Evolutionary conservation across 257 asterid species (phyloP).

Genomic region (Plantago elongata): DNA sequence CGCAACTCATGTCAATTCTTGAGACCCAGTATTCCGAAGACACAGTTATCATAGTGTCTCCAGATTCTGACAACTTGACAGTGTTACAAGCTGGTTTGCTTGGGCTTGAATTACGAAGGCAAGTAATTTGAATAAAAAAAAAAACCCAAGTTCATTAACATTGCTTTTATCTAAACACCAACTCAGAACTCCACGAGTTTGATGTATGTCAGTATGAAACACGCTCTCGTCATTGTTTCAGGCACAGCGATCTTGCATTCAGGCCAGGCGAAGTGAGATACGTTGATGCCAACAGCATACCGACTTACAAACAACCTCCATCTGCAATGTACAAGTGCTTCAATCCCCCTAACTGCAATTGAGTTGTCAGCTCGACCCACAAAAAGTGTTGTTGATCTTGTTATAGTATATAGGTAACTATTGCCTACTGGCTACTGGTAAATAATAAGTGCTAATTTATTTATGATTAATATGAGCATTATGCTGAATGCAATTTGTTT

Average conservation of each 20-base stretch:
- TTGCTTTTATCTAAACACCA: neutral
- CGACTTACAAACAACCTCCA: conserved; percentile 69
- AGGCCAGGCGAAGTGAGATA: conserved; percentile 81
- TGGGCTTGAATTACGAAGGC: conserved; percentile 83
- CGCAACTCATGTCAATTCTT: conserved; percentile 91
- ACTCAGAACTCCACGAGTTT: conserved; percentile 8
- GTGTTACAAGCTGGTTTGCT: conserved; percentile 79
- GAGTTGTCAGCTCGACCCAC: conserved; percentile 15
- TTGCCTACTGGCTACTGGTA: no score
- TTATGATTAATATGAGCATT: no score
- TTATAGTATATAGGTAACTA: no score
- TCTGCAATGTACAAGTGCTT: conserved; percentile 79
- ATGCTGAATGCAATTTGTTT: no score
- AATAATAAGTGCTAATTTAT: no score
- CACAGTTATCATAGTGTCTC: conserved; percentile 76
- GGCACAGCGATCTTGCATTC: conserved; percentile 75
- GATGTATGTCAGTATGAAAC: neutral
- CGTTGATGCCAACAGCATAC: conserved; percentile 64
- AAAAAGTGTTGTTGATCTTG: no score
- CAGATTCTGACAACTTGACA: conserved; percentile 81
- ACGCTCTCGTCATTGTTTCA: conserved; percentile 22
- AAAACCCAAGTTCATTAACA: neutral
- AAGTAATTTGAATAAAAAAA: conserved; percentile 12
- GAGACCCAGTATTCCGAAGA: conserved; percentile 83
- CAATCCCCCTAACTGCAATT: conserved; percentile 80